These are phyloP conservation scores for Mycena crocata DNA, from an alignment of 768 basidiomycete species.

Conservation along the genomic window DNA sequence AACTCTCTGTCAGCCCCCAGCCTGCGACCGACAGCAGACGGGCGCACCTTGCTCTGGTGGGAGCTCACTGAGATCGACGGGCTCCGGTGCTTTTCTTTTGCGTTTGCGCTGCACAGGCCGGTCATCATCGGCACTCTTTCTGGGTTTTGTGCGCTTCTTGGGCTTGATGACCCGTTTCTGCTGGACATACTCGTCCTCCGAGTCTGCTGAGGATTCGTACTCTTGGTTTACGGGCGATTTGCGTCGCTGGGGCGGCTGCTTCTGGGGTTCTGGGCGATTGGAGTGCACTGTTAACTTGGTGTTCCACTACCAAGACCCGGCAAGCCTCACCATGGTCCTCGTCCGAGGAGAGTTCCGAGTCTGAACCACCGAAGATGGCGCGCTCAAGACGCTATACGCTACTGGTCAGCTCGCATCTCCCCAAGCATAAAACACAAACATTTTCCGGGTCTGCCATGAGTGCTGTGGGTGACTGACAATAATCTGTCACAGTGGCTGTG, in stretches of 20 bases:
- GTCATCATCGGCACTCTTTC: slow-evolving; percentile 38
- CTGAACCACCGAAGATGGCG: slow-evolving; percentile 86
- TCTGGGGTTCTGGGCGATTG: slow-evolving; percentile 52
- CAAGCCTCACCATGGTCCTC: slow-evolving; percentile 67
- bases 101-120: slow-evolving; percentile 56
- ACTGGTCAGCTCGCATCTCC: slow-evolving; percentile 14
- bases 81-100: slow-evolving; percentile 70
- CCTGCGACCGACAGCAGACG: not conserved
- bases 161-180: slow-evolving; percentile 48
- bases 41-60: slow-evolving; percentile 81
- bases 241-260: slow-evolving; percentile 50
- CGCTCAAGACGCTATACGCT: slow-evolving; percentile 59
- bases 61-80: slow-evolving; percentile 74
- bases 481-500: not conserved
- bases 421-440: slow-evolving; percentile 30
- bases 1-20: slow-evolving; percentile 7
- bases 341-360: slow-evolving; percentile 85
- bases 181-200: slow-evolving; percentile 64
- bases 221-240: slow-evolving; percentile 57
- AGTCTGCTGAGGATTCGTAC: slow-evolving; percentile 62
- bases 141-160: slow-evolving; percentile 46
- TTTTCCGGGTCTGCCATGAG: slow-evolving; percentile 35
- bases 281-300: slow-evolving; percentile 19
- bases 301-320: too few relatives aligned
- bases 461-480: not conserved